Conservation (phyloP, 345 rosid genomes). For the thale cress (Arabidopsis thaliana) region TAIR10.1 NC_003074.8:2241501-2242000, state of each 20-base stretch:
- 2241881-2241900: conserved; percentile 90
- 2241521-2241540: conserved; percentile 76
- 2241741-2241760: conserved; percentile 44
- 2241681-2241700: conserved; percentile 52
- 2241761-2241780: conserved; percentile 41
- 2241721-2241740: conserved; percentile 42
- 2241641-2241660: conserved; percentile 43
- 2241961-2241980: not conserved
- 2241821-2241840: conserved; percentile 88
- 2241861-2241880: conserved; percentile 86
- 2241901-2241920: conserved; percentile 89
- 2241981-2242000: not conserved
- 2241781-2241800: conserved; percentile 28
- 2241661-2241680: conserved; percentile 39
- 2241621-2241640: conserved; percentile 68
- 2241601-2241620: conserved; percentile 66
- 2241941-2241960: not conserved
- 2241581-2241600: conserved; percentile 50
- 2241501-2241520: conserved; percentile 81
- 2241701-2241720: conserved; percentile 41
- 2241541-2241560: conserved; percentile 70
- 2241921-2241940: conserved; percentile 83
- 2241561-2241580: conserved; percentile 76
- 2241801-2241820: conserved; percentile 57
- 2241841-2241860: conserved; percentile 85